phyloP scores from a whole-genome alignment of 1,284 basidiomycete species.

The Cystobasidium sp. region DNA sequence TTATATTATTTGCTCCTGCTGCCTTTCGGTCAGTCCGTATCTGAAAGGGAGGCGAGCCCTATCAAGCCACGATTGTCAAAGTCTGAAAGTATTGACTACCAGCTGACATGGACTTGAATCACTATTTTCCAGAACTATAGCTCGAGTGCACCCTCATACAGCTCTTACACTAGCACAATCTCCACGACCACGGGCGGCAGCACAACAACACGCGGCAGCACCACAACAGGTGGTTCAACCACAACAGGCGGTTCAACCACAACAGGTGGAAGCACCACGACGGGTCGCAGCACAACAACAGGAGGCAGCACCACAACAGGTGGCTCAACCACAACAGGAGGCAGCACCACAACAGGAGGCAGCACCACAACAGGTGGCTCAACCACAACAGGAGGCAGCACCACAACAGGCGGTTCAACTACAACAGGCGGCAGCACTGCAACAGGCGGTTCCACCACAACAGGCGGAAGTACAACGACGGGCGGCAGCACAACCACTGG shows the following conservation, averaged over 20 bases:
- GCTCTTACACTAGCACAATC: slow-evolving; percentile 11
- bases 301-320: neutral
- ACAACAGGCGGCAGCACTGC: neutral
- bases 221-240: neutral
- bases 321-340: neutral
- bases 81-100: neutral
- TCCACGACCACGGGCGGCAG: neutral
- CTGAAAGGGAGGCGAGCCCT: too few species aligned
- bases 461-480: neutral
- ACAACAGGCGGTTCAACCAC: too few species aligned
- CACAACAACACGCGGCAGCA: neutral
- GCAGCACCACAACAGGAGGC: neutral
- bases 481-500: neutral
- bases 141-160: neutral
- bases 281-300: neutral
- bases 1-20: too few species aligned
- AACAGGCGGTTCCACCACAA: neutral
- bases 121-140: slow-evolving; percentile 12
- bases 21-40: too few species aligned
- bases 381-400: too few species aligned
- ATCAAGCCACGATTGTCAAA: too few species aligned
- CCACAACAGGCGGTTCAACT: neutral
- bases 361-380: too few species aligned
- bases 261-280: neutral
- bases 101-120: neutral